Conservation (phyloP, 163 green algal genomes). For the Smithsoniella earleae region DNA sequence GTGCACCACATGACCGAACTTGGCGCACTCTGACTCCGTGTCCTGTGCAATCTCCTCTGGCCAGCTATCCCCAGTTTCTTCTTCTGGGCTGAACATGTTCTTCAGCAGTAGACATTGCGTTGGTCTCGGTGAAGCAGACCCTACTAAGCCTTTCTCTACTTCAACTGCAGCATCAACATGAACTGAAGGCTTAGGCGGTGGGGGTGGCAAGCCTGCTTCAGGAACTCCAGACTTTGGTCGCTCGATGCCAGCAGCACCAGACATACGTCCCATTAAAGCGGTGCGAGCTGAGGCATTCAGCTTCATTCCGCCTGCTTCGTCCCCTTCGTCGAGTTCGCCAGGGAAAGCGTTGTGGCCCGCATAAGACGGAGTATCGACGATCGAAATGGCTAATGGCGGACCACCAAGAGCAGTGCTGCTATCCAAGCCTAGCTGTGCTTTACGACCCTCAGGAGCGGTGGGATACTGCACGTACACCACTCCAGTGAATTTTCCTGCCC, state of each 20-base stretch:
- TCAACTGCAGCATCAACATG: slow-evolving; percentile 29
- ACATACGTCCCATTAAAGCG: slow-evolving; percentile 65
- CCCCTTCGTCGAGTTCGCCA: slow-evolving; percentile 36
- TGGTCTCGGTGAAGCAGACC: slow-evolving; percentile 78
- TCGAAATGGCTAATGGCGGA: neutral
- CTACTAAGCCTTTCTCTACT: slow-evolving; percentile 76
- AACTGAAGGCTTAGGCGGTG: slow-evolving; percentile 35
- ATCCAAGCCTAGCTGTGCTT: slow-evolving; percentile 22
- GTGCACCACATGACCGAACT: slow-evolving; percentile 82
- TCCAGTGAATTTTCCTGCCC: neutral
- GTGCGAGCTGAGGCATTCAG: slow-evolving; percentile 53
- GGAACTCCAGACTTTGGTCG: slow-evolving; percentile 2
- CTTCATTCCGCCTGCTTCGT: slow-evolving; percentile 52
- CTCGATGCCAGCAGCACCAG: slow-evolving; percentile 45
- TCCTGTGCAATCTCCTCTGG: slow-evolving; percentile 83
- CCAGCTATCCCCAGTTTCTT: slow-evolving; percentile 63
- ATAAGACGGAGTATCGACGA: neutral
- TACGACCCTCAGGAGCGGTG: slow-evolving; percentile 16
- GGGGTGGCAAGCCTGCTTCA: slow-evolving; percentile 12
- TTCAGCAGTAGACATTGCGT: slow-evolving; percentile 89
- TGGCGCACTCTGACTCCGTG: slow-evolving; percentile 80
- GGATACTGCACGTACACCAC: slow-evolving; percentile 27
- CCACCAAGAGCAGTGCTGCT: slow-evolving; percentile 13
- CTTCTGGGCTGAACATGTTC: slow-evolving; percentile 85
- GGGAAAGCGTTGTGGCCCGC: neutral